These are phyloP conservation scores for Typha latifolia DNA, from an alignment of 176 grass and related monocot genomes.

Conservation along the genomic window DNA sequence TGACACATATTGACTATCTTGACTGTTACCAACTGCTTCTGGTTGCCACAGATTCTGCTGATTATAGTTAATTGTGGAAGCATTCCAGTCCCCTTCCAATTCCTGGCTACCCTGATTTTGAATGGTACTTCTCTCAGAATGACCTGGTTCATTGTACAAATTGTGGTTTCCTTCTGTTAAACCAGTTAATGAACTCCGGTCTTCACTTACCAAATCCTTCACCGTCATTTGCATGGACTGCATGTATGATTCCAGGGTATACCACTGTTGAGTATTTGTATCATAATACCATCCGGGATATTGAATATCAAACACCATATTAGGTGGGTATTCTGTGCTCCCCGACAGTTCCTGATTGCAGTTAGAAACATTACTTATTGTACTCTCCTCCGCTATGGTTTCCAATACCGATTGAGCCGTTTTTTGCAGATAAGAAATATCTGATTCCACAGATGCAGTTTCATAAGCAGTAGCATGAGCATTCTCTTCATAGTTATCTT, in stretches of 20 bases:
- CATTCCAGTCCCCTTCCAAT: conserved; percentile 16
- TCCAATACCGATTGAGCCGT: conserved; percentile 41
- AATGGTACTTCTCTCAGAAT: background rate
- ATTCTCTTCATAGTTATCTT: conserved; percentile 17
- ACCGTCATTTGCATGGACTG: conserved; percentile 26
- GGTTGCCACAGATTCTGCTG: conserved; percentile 37
- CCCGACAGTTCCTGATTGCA: conserved; percentile 23
- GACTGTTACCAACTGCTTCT: conserved; percentile 32
- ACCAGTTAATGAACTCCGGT: background rate
- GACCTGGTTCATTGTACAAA: background rate
- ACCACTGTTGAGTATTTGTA: conserved; percentile 71
- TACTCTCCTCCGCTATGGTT: conserved; percentile 59
- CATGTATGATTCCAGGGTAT: conserved; percentile 52
- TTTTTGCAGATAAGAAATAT: conserved; percentile 38
- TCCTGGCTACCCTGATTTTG: conserved; percentile 33
- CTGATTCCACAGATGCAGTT: background rate
- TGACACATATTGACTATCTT: conserved; percentile 21
- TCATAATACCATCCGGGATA: conserved; percentile 95
- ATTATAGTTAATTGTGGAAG: conserved; percentile 13
- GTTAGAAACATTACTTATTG: conserved; percentile 6
- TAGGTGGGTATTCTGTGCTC: conserved; percentile 49
- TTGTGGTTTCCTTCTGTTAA: background rate
- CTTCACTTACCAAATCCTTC: conserved; percentile 31
- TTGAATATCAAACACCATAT: conserved; percentile 79
- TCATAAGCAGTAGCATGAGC: background rate